A percentile compares a stretch with the other conserved stretches of the same genome.
phyloP scores from a whole-genome alignment of 768 basidiomycete genomes.

The Lactifluus volemus region DNA sequence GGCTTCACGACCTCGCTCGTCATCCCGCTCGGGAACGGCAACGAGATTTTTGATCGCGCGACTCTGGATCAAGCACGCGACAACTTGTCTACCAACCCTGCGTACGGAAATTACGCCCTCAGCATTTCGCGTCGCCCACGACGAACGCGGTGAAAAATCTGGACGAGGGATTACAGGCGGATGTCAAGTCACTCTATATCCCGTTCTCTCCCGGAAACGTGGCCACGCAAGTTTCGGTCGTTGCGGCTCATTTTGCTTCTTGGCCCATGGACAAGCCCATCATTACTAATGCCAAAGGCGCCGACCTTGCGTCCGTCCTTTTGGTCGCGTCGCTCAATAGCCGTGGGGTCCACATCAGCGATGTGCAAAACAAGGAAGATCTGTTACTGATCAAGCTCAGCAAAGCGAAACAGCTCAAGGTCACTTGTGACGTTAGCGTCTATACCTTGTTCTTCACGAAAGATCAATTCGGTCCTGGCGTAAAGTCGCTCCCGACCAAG shows the following conservation, averaged over 20 bases:
- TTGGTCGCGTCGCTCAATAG: constrained; percentile 89
- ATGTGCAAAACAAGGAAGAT: constrained; percentile 81
- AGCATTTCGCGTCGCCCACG: constrained; percentile 59
- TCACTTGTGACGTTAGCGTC: constrained; percentile 93
- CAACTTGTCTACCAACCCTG: constrained; percentile 45
- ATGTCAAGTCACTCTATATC: constrained; percentile 81
- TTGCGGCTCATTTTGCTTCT: constrained; percentile 80
- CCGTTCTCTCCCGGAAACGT: constrained; percentile 50
- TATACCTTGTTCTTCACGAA: constrained; percentile 84
- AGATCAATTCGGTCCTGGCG: constrained; percentile 52
- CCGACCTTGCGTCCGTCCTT: constrained; percentile 87
- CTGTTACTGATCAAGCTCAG: constrained; percentile 85
- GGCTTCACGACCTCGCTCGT: constrained; percentile 86
- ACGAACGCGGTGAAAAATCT: constrained; percentile 48
- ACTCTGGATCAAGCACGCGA: constrained; percentile 62
- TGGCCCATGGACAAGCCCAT: constrained; percentile 94
- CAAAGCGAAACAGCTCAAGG: constrained; percentile 88
- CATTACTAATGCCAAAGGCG: constrained; percentile 85
- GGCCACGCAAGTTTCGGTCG: constrained; percentile 54
- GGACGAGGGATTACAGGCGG: constrained; percentile 68
- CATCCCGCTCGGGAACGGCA: constrained; percentile 57
- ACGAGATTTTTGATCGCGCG: constrained; percentile 54
- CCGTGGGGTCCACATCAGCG: constrained; percentile 83
- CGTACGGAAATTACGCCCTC: constrained; percentile 85
- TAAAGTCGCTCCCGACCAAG: constrained; percentile 54